Evolutionary conservation across 2,329 filamentous ascomycete genomes (phyloP), one percentile per base, ranked within the genome.

Genomic region (Monascus ruber): DNA sequence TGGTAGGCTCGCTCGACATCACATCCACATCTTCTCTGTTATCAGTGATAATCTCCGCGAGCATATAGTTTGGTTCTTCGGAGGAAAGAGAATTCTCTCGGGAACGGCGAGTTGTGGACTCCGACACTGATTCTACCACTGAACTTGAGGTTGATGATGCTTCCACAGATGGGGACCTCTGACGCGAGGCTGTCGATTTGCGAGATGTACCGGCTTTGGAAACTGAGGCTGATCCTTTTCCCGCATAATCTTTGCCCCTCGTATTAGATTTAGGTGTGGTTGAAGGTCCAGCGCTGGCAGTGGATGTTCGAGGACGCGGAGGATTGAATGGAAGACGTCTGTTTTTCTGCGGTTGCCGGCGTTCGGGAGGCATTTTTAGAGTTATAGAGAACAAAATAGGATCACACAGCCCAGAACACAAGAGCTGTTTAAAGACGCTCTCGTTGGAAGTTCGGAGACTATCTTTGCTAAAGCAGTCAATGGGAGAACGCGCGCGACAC

Each of bases 31-130:
- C 50, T 2, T 40, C 28, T 24, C 51, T 43, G 10, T 52, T 41
- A 5, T 42, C 47, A 28, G 49, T 56, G 31, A 51, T 60, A 26
- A 70, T 64, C 43, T 70, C 66, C 1, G 66, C 66, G 28, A 70
- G 64, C 10, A 70, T 68, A 35, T 59, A 69, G 31, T 69, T 64
- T n/a, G 66, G 64, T 49, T 68, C 66, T 35, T 57, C 49, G 5
- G 55, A 29, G 6, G 28, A 56, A 10, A 50, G 38, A 1, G 55
- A 54, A 4, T 41, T 40, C 24, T 54, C 50, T 31, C 45, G 49
- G 28, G 28, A 29, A 33, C 40, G 46, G 26, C 26, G 31, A 34
- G 33, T 39, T 33, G 29, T 27, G 36, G 26, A 43, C 39, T 41
- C 26, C 34, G 27, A 31, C 6, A 43, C 46, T 8, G 52, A 49